Conservation (phyloP, 805 yeast species). For the Candida nitratophila region DNA sequence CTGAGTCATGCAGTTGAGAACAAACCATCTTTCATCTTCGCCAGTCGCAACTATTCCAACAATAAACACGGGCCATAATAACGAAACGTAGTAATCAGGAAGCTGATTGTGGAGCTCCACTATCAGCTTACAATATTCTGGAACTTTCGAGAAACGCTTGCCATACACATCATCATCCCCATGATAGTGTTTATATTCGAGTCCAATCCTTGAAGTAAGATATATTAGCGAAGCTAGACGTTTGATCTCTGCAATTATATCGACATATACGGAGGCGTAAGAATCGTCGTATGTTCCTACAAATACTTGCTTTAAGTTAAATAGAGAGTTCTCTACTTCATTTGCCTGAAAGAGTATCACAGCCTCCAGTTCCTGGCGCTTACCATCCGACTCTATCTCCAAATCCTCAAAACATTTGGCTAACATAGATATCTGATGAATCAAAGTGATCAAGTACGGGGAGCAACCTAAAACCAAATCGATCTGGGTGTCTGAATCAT, state of each 20-base stretch:
- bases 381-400: constrained; percentile 16
- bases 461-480: constrained; percentile 34
- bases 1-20: constrained; percentile 24
- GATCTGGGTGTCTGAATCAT: constrained; percentile 27
- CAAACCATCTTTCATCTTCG: constrained; percentile 33
- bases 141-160: not conserved
- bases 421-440: constrained; percentile 29
- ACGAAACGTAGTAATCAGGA: constrained; percentile 28
- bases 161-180: constrained; percentile 13
- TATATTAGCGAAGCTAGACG: constrained; percentile 28
- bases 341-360: constrained; percentile 18
- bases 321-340: constrained; percentile 8
- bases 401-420: constrained; percentile 31
- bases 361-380: constrained; percentile 8
- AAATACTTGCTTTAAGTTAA: not conserved
- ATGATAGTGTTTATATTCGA: constrained; percentile 16
- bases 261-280: constrained; percentile 13
- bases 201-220: constrained; percentile 28
- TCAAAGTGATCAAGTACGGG: constrained; percentile 29
- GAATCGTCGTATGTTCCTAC: not conserved
- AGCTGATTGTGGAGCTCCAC: constrained; percentile 16
- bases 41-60: constrained; percentile 28
- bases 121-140: constrained; percentile 7
- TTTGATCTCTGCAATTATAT: constrained; percentile 31
- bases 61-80: constrained; percentile 35